Conservation (phyloP, 164 flowering plant species). For the grape (Vitis vinifera) region ASM3070453v1 NC_081813.1:13881501-13882000, state of each 20-base stretch:
- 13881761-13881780: neutral
- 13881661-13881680: too few species aligned
- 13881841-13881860: constrained; percentile 93
- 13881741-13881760: too few species aligned
- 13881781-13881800: neutral
- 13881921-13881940: constrained; percentile 80
- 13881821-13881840: constrained; percentile 95
- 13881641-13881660: too few species aligned
- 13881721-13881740: too few species aligned
- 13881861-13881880: constrained; percentile 71
- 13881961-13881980: constrained; percentile 65
- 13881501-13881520: constrained; percentile 93
- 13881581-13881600: constrained; percentile 93
- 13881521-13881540: constrained; percentile 89
- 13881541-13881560: constrained; percentile 80
- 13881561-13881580: constrained; percentile 76
- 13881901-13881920: constrained; percentile 64
- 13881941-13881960: constrained; percentile 77
- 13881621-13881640: neutral
- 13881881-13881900: constrained; percentile 72
- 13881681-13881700: too few species aligned
- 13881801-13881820: constrained; percentile 61
- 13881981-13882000: too few species aligned
- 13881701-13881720: too few species aligned
- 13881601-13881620: constrained; percentile 79